A percentile compares a stretch with the other conserved stretches of the same genome.
Evolutionary conservation across 2,329 filamentous ascomycete species (phyloP).

Genomic region (Claviceps capensis): DNA sequence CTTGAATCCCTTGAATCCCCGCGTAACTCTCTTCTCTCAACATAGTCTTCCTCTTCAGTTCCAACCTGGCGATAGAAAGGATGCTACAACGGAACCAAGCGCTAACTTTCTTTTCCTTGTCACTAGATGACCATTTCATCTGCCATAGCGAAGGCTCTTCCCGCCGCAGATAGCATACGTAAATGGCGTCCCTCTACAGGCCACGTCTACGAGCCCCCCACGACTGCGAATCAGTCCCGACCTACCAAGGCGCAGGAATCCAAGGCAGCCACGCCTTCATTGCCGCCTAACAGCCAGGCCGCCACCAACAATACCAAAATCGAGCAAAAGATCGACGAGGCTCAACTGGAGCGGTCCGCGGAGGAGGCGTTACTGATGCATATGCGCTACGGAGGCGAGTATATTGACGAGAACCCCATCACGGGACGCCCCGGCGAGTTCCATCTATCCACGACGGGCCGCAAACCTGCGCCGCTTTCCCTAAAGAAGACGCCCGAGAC

Average conservation of each 20-base stretch:
- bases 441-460: constrained; percentile 47
- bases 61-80: too few species aligned
- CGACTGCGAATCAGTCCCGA: constrained; percentile 11
- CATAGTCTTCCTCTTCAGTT: background rate
- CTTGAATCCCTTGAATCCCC: too few species aligned
- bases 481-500: constrained; percentile 17
- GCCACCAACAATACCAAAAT: constrained; percentile 18
- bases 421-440: constrained; percentile 53
- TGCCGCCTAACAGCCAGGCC: constrained; percentile 15
- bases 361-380: constrained; percentile 46
- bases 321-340: constrained; percentile 23
- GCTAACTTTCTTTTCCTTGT: background rate
- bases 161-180: constrained; percentile 34
- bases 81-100: background rate
- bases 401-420: constrained; percentile 55
- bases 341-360: constrained; percentile 32
- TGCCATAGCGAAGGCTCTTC: constrained; percentile 38
- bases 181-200: constrained; percentile 42
- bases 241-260: constrained; percentile 22
- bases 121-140: constrained; percentile 37
- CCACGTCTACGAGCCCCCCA: constrained; percentile 33
- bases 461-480: constrained; percentile 27
- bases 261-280: constrained; percentile 31
- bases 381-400: constrained; percentile 47
- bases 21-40: background rate